Evolutionary conservation across 1,139 yeast species (phyloP).

Genomic region (Maudiozyma humilis): DNA sequence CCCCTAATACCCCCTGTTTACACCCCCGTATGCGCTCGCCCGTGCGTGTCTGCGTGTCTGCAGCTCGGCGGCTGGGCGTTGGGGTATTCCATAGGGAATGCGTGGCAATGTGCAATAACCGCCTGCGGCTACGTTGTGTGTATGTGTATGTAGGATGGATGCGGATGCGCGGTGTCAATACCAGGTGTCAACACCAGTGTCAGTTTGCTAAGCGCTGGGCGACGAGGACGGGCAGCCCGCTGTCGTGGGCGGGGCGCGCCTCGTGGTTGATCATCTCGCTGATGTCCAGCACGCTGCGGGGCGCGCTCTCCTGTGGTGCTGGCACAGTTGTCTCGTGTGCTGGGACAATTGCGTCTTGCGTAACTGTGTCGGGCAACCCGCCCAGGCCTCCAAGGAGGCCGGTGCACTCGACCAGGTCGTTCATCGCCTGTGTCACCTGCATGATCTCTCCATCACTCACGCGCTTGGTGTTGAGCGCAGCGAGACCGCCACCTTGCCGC

Average conservation of each 20-base stretch:
- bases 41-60: too few species aligned
- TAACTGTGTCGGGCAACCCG: neutral
- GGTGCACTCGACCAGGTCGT: conserved; percentile 3
- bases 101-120: too few species aligned
- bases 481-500: neutral
- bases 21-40: too few species aligned
- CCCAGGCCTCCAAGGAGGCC: conserved; percentile 1
- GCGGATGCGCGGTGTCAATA: too few species aligned
- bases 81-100: too few species aligned
- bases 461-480: neutral
- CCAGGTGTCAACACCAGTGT: too few species aligned
- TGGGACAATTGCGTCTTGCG: neutral
- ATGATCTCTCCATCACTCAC: neutral
- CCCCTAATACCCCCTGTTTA: too few species aligned
- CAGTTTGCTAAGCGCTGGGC: neutral
- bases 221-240: neutral
- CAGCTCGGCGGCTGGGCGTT: too few species aligned
- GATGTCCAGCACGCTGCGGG: neutral
- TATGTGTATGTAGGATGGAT: too few species aligned
- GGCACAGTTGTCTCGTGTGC: neutral
- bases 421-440: conserved; percentile 3
- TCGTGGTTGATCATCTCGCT: conserved; percentile 3
- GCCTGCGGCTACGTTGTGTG: too few species aligned
- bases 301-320: neutral
- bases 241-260: too few species aligned